These are phyloP conservation scores for Wickerhamiella azymoides DNA, from an alignment of 805 yeast species.

Conservation along the genomic window DNA sequence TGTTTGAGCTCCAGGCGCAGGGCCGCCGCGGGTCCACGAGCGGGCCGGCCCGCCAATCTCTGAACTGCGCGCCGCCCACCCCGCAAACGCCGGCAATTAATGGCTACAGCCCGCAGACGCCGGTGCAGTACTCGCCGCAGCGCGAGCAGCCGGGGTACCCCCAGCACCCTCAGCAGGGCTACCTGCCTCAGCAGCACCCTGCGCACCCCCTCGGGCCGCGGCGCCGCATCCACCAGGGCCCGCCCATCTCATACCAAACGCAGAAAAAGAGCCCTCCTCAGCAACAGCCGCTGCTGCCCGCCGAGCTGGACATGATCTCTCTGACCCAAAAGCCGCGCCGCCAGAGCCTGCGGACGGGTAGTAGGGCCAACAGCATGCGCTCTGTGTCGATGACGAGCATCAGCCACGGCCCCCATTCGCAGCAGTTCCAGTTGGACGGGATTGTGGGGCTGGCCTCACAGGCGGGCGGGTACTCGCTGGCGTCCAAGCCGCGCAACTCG, in stretches of 20 bases:
- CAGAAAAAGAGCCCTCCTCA: slow-evolving; percentile 38
- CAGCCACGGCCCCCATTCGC: slow-evolving; percentile 16
- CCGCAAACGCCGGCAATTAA: neutral
- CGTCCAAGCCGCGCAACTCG: slow-evolving; percentile 10
- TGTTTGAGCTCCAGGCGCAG: neutral
- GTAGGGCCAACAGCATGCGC: too few species aligned
- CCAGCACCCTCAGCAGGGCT: too few species aligned
- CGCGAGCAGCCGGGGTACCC: too few species aligned
- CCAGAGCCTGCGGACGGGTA: neutral
- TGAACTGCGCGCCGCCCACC: too few species aligned
- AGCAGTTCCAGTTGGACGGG: slow-evolving; percentile 23
- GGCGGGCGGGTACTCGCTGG: slow-evolving; percentile 21
- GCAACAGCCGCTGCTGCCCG: slow-evolving; percentile 21
- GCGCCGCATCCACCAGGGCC: neutral
- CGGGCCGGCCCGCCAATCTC: neutral
- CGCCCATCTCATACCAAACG: slow-evolving; percentile 36
- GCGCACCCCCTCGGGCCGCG: neutral
- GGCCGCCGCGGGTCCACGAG: neutral
- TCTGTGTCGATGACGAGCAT: neutral
- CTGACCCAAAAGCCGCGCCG: slow-evolving; percentile 8
- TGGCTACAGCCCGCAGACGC: too few species aligned
- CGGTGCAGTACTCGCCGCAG: too few species aligned
- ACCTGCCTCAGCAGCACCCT: too few species aligned
- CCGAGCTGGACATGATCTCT: slow-evolving; percentile 8
- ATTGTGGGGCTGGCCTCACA: slow-evolving; percentile 17